Base-by-base conservation (phyloP, 1,284 basidiomycete genomes). In the Lentinula novae-zelandiae region DNA sequence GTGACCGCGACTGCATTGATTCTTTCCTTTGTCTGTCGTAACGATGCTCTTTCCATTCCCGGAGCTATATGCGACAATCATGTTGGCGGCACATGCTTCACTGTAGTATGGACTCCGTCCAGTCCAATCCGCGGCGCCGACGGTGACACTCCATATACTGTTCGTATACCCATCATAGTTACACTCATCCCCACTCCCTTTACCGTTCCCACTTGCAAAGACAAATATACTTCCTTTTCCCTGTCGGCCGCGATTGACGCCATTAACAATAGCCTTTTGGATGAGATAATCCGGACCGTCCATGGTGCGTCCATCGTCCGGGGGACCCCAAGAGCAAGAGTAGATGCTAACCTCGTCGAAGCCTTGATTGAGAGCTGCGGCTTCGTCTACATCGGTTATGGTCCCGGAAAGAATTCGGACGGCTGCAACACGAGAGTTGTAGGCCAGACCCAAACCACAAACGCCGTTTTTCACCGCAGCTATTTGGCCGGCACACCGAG, bases 111-210 rank as follows among this genome's bases (percentile, higher is more conserved):
- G 97, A 71, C 97, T 96, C 42, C 93, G 76, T 12, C 95, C 96
- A 70, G 93, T 91, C 70, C 90, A 86, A 70, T 99, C 96, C 60
- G 98, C 83, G 0, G 97, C 93, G 6, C 95, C 91, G 33, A 99
- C 94, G 0, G 97, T 99, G 59, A 99, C 89, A 5, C 92, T 94
- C 76, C 95, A 98, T 66, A 98, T 97, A 66, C 91, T 95, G 72
- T 99, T 99, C 39, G 97, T 99, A 75, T 99, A 99, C 6, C 97
- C 97, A 68, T 99, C 97, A 72, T 99, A 99, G 75, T 99, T 99
- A 80, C 97, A 99, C 76, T 99, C 96, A 72, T 99, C 97, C 36
- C 92, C 93, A 58, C 83, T 83, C 3, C 85, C 84, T 33, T 94
- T 96, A 27, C 97, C 97, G 72, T 99, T 99, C 0, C 97, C 97